phyloP scores from a whole-genome alignment of 306 rosid species.

The Cucurbita ficifolia region DNA sequence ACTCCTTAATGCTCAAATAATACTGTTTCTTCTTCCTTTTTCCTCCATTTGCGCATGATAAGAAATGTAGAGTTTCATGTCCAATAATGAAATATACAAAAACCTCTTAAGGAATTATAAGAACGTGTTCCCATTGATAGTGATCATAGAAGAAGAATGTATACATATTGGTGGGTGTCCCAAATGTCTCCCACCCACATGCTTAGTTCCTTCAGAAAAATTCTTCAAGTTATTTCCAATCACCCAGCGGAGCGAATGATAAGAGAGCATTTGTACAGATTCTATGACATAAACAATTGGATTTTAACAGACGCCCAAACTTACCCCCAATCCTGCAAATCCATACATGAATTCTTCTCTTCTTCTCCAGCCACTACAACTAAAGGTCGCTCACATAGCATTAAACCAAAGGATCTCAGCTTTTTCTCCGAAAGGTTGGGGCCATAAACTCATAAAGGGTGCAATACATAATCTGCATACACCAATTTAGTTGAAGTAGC shows the following conservation, averaged over 20 bases:
- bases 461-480: neutral
- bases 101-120: neutral
- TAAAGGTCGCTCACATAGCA: neutral
- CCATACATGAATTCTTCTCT: neutral
- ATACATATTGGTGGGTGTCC: neutral
- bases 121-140: neutral
- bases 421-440: neutral
- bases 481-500: neutral
- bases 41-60: neutral
- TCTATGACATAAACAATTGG: neutral
- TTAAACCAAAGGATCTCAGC: neutral
- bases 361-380: neutral
- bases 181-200: neutral
- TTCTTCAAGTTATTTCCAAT: neutral
- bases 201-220: neutral
- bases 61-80: neutral
- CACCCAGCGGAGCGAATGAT: neutral
- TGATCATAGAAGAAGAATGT: neutral
- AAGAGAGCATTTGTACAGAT: neutral
- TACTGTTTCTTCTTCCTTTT: neutral
- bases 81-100: neutral
- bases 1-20: neutral
- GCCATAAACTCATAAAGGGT: neutral
- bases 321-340: neutral
- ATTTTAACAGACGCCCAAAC: neutral